Evolutionary conservation across 306 rosid genomes (phyloP).

Genomic region (Acacia melanoxylon): DNA sequence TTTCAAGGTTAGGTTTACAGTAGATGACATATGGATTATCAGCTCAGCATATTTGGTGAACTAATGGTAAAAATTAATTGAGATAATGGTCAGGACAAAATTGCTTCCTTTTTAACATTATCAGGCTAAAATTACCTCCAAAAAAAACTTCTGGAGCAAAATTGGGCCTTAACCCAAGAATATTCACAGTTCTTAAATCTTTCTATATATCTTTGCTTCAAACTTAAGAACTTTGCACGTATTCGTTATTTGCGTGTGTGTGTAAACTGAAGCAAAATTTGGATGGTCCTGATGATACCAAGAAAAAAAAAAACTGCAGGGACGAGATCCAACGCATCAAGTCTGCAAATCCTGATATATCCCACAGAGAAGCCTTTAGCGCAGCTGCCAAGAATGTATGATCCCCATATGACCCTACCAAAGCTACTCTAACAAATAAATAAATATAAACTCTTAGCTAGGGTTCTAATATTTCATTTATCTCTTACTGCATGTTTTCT

Average conservation of each 20-base stretch:
- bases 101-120: too few species aligned
- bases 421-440: background rate
- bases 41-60: too few species aligned
- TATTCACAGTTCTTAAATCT: background rate
- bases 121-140: too few species aligned
- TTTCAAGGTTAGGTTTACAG: too few species aligned
- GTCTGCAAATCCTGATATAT: slow-evolving; percentile 92
- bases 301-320: too few species aligned
- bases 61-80: too few species aligned
- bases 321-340: slow-evolving; percentile 99
- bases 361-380: slow-evolving; percentile 98
- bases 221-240: background rate
- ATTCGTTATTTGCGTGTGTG: background rate
- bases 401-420: slow-evolving; percentile 18
- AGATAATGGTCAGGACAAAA: too few species aligned
- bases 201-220: background rate
- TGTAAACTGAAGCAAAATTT: slow-evolving; percentile 23
- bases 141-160: too few species aligned
- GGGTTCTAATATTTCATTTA: slow-evolving; percentile 5
- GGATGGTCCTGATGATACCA: slow-evolving; percentile 29
- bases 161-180: too few species aligned
- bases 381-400: slow-evolving; percentile 98
- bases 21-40: too few species aligned
- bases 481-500: background rate
- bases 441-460: background rate